Conservation (phyloP, 768 basidiomycete genomes). For the Suillus occidentalis region DNA sequence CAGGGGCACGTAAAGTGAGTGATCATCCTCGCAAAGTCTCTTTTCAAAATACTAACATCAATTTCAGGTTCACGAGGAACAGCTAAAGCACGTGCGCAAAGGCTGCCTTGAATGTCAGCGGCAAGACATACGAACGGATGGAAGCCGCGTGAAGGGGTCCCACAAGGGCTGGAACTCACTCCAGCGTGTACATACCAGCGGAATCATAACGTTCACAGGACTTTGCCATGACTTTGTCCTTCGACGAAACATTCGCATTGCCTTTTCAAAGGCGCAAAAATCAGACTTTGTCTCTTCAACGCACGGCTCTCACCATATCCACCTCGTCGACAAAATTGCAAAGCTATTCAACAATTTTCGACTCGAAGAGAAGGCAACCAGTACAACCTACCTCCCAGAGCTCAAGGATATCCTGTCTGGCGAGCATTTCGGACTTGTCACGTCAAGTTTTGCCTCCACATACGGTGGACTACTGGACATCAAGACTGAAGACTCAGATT, state of each 20-base stretch:
- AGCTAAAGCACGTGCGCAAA: slow-evolving; percentile 27
- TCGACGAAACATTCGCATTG: slow-evolving; percentile 20
- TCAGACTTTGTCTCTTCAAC: slow-evolving; percentile 15
- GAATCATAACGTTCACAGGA: slow-evolving; percentile 18
- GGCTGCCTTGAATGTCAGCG: slow-evolving; percentile 24
- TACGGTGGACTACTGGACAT: slow-evolving; percentile 6
- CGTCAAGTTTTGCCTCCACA: neutral
- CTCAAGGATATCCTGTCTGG: neutral
- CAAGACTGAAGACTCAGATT: neutral
- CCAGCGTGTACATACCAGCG: slow-evolving; percentile 19
- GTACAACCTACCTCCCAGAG: neutral
- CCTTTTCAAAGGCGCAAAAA: neutral
- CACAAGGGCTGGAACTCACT: slow-evolving; percentile 32
- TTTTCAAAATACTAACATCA: too few species aligned
- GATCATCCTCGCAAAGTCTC: too few species aligned
- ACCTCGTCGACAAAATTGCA: slow-evolving; percentile 18
- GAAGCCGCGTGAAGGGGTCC: slow-evolving; percentile 30
- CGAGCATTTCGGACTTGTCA: slow-evolving; percentile 15
- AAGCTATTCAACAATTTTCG: slow-evolving; percentile 15
- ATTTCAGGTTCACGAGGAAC: slow-evolving; percentile 25
- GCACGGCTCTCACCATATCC: slow-evolving; percentile 27
- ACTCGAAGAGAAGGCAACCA: neutral
- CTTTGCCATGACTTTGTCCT: slow-evolving; percentile 26
- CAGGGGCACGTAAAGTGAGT: slow-evolving; percentile 19
- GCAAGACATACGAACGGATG: slow-evolving; percentile 24